Conservation (phyloP, 768 basidiomycete genomes). For the Roridomyces roridus region DNA sequence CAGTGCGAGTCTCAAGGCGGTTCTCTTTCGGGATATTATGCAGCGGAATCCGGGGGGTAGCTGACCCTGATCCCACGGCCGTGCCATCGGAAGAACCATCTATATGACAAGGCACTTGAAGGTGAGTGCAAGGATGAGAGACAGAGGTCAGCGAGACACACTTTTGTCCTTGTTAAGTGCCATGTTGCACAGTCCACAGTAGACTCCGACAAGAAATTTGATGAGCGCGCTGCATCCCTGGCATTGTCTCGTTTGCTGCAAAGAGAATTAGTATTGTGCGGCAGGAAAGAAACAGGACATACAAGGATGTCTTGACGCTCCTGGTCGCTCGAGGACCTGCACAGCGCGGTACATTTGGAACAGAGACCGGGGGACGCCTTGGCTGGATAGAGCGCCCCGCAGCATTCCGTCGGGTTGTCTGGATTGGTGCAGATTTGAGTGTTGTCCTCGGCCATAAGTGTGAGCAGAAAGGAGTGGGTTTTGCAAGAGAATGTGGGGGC, state of each 20-base stretch:
- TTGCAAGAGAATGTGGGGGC: too few species aligned
- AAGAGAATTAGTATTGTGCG: neutral
- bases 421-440: too few species aligned
- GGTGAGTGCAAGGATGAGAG: too few species aligned
- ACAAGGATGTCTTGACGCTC: neutral
- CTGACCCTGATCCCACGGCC: neutral
- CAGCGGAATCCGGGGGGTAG: neutral
- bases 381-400: neutral
- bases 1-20: neutral
- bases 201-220: neutral
- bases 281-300: neutral
- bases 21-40: neutral
- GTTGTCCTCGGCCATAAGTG: too few species aligned
- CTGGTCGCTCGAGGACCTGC: neutral
- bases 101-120: too few species aligned
- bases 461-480: too few species aligned
- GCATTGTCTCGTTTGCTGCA: neutral
- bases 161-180: neutral
- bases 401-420: neutral
- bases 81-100: too few species aligned
- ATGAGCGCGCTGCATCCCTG: conserved; percentile 1
- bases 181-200: conserved; percentile 1
- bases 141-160: neutral
- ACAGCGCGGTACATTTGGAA: neutral
- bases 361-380: neutral